These are phyloP conservation scores for Aegilops sharonensis DNA, from an alignment of 176 grass and related monocot species.

Conservation along the genomic window DNA sequence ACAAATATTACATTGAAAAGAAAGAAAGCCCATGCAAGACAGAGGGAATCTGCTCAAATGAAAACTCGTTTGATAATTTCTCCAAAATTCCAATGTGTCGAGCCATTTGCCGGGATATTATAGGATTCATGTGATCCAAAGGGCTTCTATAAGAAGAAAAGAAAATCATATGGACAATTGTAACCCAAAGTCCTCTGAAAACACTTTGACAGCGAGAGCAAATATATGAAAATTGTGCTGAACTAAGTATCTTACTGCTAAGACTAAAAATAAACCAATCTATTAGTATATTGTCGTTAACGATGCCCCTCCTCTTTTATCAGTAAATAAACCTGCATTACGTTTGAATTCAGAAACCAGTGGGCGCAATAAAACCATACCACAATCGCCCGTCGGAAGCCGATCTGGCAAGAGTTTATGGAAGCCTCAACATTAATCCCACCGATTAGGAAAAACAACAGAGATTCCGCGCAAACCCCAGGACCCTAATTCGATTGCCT, in stretches of 20 bases:
- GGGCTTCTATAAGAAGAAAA: no score
- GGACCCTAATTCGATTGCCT: not conserved
- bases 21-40: no score
- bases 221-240: not conserved
- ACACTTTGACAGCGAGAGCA: not conserved
- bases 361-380: not conserved
- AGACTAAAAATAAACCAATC: not conserved
- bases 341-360: not conserved
- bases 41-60: no score
- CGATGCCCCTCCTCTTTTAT: not conserved
- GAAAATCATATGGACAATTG: not conserved
- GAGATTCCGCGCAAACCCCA: not conserved
- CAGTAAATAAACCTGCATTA: not conserved
- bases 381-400: not conserved
- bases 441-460: not conserved
- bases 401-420: not conserved
- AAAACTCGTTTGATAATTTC: not conserved
- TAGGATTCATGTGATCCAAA: not conserved
- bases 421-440: not conserved
- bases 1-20: not conserved
- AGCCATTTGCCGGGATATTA: not conserved
- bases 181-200: not conserved
- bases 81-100: not conserved
- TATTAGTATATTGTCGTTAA: no score
- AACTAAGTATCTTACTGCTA: not conserved